phyloP scores from a whole-genome alignment of 768 basidiomycete species.

The Tephrocybe sp. region DNA sequence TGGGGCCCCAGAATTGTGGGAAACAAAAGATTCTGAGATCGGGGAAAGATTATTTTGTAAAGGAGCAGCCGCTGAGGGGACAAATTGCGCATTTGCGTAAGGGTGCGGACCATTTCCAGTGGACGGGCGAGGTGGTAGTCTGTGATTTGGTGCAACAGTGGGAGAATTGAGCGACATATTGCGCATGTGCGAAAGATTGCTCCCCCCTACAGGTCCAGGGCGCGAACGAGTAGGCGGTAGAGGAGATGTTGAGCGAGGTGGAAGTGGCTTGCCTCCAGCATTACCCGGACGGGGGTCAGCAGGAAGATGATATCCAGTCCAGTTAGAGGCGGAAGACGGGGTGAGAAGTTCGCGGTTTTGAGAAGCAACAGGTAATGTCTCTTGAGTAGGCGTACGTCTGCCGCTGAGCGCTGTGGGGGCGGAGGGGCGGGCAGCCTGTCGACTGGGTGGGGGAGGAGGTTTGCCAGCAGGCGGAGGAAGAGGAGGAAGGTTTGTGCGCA shows the following conservation, averaged over 20 bases:
- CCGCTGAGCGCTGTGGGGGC: constrained; percentile 31
- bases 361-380: constrained; percentile 44
- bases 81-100: constrained; percentile 54
- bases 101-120: constrained; percentile 48
- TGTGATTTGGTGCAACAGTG: constrained; percentile 31
- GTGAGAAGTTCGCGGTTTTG: constrained; percentile 38
- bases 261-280: constrained; percentile 34
- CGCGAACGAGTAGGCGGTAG: constrained; percentile 33
- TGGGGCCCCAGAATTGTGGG: constrained; percentile 34
- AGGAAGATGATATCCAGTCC: constrained; percentile 54
- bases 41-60: constrained; percentile 58
- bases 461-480: constrained; percentile 70
- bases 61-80: constrained; percentile 31
- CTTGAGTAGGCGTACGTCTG: constrained; percentile 60
- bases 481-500: constrained; percentile 56
- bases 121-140: constrained; percentile 42
- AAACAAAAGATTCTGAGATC: constrained; percentile 62
- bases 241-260: constrained; percentile 41
- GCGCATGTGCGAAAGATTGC: constrained; percentile 40
- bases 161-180: constrained; percentile 49
- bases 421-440: constrained; percentile 32
- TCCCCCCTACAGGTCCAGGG: constrained; percentile 17
- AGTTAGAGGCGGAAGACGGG: constrained; percentile 36
- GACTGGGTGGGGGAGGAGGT: constrained; percentile 50
- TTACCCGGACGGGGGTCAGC: constrained; percentile 59